phyloP scores from a whole-genome alignment of 2,329 filamentous ascomycete genomes.

The Colletotrichum aenigma region DNA sequence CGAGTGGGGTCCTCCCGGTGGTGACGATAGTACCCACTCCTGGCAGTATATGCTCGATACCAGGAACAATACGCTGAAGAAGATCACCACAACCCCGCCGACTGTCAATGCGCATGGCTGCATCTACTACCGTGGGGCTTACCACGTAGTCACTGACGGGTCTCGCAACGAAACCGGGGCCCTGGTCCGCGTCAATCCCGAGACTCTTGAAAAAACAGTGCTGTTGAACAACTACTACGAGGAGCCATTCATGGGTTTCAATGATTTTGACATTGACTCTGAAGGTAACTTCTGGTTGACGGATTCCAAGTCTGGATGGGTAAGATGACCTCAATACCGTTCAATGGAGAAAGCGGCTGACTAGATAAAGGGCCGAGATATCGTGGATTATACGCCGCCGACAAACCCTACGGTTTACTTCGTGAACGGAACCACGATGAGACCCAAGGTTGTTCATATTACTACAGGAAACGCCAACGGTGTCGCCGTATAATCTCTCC shows the following conservation, averaged over 20 bases:
- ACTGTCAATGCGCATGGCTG: not conserved
- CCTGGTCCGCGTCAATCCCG: not conserved
- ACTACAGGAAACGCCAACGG: not conserved
- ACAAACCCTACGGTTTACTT: not conserved
- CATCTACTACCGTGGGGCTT: not conserved
- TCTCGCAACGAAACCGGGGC: not conserved
- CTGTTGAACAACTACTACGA: not conserved
- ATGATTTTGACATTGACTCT: not conserved
- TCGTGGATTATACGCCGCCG: not conserved
- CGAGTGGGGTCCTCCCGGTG: not conserved
- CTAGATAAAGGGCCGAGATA: not conserved
- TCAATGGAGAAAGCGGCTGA: not conserved
- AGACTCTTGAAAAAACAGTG: not conserved
- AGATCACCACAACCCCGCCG: not conserved
- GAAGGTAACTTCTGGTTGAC: not conserved
- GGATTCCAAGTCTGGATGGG: not conserved
- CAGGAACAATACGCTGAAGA: not conserved
- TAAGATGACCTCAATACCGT: not conserved
- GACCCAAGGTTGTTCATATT: not conserved
- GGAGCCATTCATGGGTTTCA: not conserved
- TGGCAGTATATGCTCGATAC: constrained; percentile 2
- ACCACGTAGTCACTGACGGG: not conserved
- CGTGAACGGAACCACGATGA: not conserved
- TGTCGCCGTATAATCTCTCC: not conserved
- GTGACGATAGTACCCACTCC: not conserved